Evolutionary conservation across 306 rosid species (phyloP), one percentile per base, ranked within the genome.

Genomic region (Inga oerstediana): DNA sequence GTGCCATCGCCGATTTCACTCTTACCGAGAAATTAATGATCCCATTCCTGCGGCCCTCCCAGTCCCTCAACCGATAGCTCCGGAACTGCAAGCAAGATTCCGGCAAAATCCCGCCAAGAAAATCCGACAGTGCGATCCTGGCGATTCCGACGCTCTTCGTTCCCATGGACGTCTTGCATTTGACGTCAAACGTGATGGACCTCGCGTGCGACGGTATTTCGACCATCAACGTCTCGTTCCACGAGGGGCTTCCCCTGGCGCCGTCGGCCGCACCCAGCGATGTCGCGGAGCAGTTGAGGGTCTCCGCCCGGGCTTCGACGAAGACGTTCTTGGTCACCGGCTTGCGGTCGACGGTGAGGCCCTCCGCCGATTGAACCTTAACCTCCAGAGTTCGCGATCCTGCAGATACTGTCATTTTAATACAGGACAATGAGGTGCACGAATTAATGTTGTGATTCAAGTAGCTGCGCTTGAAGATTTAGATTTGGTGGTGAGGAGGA

Each of bases 21-120:
- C 84, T 89, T n/a, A 91, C 92, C 3, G 94, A 90, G 41, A 91
- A 79, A 30, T 91, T 88, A 17, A 93, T 10, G 58, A 93, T 88
- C 13, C 98, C 98, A 13, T 82, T 91, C 65, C 85, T 85, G 56
- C 81, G 81, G 2, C 98, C 94, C 41, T 80, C 80, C 39, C 77
- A 43, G 13, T 90, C 88, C 82, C 94, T 88, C 81, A 91, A 35
- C 75, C 94, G 81, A 35, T 90, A 93, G 39, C 96, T 93, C 87
- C 89, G 62, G 41, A 84, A 85, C 78, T 89, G 93, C 88, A 79
- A 32, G 75, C 83, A 45, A 34, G 74, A 27, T 22, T 84, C 92
- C 20, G 91, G 88, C 48, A 84, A 75, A 0, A 32, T 79, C 0
- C 85, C 90, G 2, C 88, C 91, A 0, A 67, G 7, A 4, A 93